Percentiles rank a stretch among this genome's conserved stretches.
Conservation (phyloP, 257 asterid species). For the Solanum pimpinellifolium region DNA sequence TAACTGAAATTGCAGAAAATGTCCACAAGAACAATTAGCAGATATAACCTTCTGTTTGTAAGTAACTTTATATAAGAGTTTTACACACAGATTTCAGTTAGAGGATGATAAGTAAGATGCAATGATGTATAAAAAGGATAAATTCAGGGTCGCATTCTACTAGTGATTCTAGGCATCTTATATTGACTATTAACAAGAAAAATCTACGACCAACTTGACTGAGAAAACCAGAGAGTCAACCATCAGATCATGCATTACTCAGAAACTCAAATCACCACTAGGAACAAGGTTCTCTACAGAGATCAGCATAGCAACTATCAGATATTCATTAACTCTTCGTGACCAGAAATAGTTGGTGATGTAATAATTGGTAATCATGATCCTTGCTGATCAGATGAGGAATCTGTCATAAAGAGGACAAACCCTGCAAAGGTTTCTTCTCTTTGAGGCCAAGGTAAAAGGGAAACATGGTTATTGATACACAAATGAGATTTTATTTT, state of each 20-base stretch:
- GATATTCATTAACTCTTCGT: neutral
- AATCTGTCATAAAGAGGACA: neutral
- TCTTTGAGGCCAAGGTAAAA: neutral
- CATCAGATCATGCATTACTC: neutral
- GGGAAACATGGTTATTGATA: neutral
- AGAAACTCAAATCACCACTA: neutral
- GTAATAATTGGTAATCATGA: neutral
- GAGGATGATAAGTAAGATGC: neutral
- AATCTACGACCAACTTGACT: neutral
- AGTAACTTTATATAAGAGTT: neutral
- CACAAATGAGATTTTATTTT: neutral
- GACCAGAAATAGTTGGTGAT: neutral
- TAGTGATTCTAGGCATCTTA: neutral
- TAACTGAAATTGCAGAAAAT: constrained; percentile 14
- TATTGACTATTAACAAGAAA: neutral
- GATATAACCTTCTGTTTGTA: neutral
- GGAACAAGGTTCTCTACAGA: neutral
- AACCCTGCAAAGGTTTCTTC: neutral
- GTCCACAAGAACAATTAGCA: neutral
- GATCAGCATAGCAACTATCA: neutral
- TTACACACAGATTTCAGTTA: neutral
- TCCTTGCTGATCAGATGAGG: neutral
- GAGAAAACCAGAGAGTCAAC: neutral
- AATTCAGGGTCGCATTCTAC: neutral
- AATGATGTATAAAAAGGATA: neutral